Evolutionary conservation across 371 early-diverging fungal genomes (phyloP).

Genomic region (Choanephora cucurbitarum): DNA sequence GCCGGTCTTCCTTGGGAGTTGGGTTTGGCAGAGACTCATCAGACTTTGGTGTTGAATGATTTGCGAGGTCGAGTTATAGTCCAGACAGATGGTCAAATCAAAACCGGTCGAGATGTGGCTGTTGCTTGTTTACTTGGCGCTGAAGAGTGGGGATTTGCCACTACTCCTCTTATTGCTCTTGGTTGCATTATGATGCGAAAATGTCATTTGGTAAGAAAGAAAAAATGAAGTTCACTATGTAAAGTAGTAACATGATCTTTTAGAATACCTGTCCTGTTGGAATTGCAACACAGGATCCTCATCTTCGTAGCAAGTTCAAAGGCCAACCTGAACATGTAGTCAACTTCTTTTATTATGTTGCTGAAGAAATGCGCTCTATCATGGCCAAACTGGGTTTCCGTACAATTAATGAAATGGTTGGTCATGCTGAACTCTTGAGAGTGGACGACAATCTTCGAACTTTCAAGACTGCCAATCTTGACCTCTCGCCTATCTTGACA

Average conservation of each 20-base stretch:
- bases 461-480: conserved; percentile 85
- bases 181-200: conserved; percentile 97
- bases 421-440: conserved; percentile 80
- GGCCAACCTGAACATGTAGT: conserved; percentile 95
- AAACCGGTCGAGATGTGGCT: conserved; percentile 95
- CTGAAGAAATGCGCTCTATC: conserved; percentile 88
- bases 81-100: conserved; percentile 97
- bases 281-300: conserved; percentile 96
- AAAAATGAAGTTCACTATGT: no score
- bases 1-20: conserved; percentile 98
- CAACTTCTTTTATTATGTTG: conserved; percentile 97
- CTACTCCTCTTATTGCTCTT: conserved; percentile 95
- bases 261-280: conserved; percentile 97
- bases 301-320: conserved; percentile 89
- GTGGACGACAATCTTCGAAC: conserved; percentile 73
- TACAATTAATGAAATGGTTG: conserved; percentile 94
- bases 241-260: not conserved
- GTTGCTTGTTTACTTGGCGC: conserved; percentile 95
- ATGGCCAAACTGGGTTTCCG: conserved; percentile 96
- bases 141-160: conserved; percentile 98
- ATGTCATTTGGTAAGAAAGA: conserved; percentile 45
- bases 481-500: conserved; percentile 83
- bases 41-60: conserved; percentile 93
- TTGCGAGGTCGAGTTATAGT: conserved; percentile 93
- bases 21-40: conserved; percentile 96